phyloP scores from a whole-genome alignment of 305 asterid genomes.

The Fraxinus velutina region DNA sequence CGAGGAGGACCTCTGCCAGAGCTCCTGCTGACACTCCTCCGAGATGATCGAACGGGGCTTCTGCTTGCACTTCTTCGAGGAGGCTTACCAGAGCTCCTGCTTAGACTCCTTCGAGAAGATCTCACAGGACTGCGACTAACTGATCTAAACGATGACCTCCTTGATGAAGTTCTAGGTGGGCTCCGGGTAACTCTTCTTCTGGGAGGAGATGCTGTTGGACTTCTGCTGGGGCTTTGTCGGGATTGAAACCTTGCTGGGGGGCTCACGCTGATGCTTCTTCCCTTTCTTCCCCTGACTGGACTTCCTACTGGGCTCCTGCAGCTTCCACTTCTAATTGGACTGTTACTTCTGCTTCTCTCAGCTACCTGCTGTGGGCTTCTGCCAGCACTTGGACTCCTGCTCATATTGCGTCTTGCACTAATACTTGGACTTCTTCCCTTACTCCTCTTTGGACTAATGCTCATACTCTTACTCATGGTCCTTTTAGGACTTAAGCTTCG shows the following conservation, averaged over 20 bases:
- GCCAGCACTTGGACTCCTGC: slow-evolving; percentile 59
- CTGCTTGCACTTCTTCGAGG: slow-evolving; percentile 58
- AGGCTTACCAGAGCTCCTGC: slow-evolving; percentile 55
- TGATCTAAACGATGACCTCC: slow-evolving; percentile 55
- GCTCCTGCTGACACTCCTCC: slow-evolving; percentile 66
- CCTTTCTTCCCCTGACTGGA: slow-evolving; percentile 54
- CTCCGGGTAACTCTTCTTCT: slow-evolving; percentile 46
- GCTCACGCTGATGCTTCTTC: slow-evolving; percentile 48
- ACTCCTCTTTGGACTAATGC: slow-evolving; percentile 75
- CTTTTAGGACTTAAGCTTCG: slow-evolving; percentile 59
- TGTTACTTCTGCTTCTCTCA: slow-evolving; percentile 50
- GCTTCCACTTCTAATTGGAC: slow-evolving; percentile 59
- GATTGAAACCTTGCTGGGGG: slow-evolving; percentile 47
- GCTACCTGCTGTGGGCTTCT: slow-evolving; percentile 46
- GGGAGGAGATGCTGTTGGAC: slow-evolving; percentile 59
- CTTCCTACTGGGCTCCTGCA: slow-evolving; percentile 50
- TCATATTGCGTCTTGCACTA: slow-evolving; percentile 40
- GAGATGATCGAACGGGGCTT: slow-evolving; percentile 51
- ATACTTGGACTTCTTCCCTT: slow-evolving; percentile 47
- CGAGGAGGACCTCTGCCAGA: slow-evolving; percentile 53
- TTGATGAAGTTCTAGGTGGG: slow-evolving; percentile 56
- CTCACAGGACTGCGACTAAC: slow-evolving; percentile 57
- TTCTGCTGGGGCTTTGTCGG: slow-evolving; percentile 50
- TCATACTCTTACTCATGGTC: slow-evolving; percentile 78
- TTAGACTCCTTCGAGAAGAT: slow-evolving; percentile 42